phyloP scores from a whole-genome alignment of 805 yeast species.

The Crinitomyces ghanaensis region DNA sequence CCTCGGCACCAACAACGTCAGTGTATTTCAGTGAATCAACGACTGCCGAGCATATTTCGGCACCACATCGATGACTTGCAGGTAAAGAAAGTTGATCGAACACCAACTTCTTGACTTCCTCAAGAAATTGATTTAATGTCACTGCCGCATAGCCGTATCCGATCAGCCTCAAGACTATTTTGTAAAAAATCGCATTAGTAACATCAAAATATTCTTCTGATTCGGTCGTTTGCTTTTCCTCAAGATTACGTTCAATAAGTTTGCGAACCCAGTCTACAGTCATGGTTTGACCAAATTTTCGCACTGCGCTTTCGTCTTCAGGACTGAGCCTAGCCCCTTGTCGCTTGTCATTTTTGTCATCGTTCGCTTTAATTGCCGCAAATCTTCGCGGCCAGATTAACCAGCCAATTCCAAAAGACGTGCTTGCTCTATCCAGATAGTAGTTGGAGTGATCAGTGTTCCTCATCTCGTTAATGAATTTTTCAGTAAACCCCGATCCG shows the following conservation, averaged over 20 bases:
- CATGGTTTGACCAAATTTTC: constrained; percentile 34
- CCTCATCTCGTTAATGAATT: constrained; percentile 41
- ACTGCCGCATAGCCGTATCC: constrained; percentile 35
- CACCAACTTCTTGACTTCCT: constrained; percentile 48
- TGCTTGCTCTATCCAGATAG: constrained; percentile 43
- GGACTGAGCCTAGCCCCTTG: no score
- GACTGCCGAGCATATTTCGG: constrained; percentile 62
- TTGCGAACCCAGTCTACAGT: constrained; percentile 47
- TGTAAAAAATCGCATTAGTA: constrained; percentile 47
- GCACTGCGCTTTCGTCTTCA: constrained; percentile 34
- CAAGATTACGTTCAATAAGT: constrained; percentile 43
- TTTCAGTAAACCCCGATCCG: constrained; percentile 26
- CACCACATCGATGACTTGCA: constrained; percentile 61
- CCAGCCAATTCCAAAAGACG: constrained; percentile 48
- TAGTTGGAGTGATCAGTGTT: constrained; percentile 42
- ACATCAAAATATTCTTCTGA: constrained; percentile 53
- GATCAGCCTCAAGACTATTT: constrained; percentile 38
- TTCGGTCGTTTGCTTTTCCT: constrained; percentile 42
- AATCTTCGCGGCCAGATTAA: constrained; percentile 58
- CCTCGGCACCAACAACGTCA: constrained; percentile 4
- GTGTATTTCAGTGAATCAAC: constrained; percentile 27
- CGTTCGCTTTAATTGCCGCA: constrained; percentile 22
- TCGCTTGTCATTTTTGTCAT: constrained; percentile 7
- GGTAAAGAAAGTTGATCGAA: no score
- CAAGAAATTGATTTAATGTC: constrained; percentile 41